Evolutionary conservation across 495 filamentous ascomycete species (phyloP).

Genomic region (Evansstolkia leycettana): DNA sequence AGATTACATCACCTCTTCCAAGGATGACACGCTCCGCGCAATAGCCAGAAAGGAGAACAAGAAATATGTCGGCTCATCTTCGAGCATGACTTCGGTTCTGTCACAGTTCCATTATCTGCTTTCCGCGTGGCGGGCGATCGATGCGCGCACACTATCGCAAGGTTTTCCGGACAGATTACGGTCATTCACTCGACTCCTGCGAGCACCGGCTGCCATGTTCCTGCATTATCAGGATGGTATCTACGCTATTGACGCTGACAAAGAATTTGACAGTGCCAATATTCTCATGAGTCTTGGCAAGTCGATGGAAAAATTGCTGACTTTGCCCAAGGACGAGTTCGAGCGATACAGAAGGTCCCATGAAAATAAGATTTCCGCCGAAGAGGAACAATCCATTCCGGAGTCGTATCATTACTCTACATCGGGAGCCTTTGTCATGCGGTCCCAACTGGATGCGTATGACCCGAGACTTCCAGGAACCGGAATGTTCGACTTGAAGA

Average conservation of each 20-base stretch:
- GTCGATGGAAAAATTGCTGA: conserved; percentile 95
- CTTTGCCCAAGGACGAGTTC: conserved; percentile 63
- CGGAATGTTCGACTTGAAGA: conserved; percentile 96
- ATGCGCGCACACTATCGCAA: conserved; percentile 49
- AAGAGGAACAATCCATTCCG: conserved; percentile 50
- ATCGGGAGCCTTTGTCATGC: conserved; percentile 82
- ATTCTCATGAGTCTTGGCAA: conserved; percentile 83
- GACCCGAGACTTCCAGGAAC: conserved; percentile 78
- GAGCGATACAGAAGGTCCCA: conserved; percentile 66
- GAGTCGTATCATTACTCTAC: conserved; percentile 86
- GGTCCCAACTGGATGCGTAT: conserved; percentile 89
- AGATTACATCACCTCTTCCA: conserved; percentile 78
- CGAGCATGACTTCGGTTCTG: conserved; percentile 83
- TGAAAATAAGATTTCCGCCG: conserved; percentile 46
- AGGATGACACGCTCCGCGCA: conserved; percentile 52
- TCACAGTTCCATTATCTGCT: conserved; percentile 89
- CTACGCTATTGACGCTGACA: conserved; percentile 97
- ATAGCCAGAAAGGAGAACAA: conserved; percentile 55
- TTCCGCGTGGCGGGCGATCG: conserved; percentile 67
- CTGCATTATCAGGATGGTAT: conserved; percentile 70
- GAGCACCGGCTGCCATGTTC: conserved; percentile 68
- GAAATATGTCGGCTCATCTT: conserved; percentile 89
- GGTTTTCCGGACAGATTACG: conserved; percentile 44
- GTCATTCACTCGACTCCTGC: conserved; percentile 60
- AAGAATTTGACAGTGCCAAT: conserved; percentile 76